Evolutionary conservation across 2,329 filamentous ascomycete genomes (phyloP).

Genomic region (Neofusicoccum umdonicola): DNA sequence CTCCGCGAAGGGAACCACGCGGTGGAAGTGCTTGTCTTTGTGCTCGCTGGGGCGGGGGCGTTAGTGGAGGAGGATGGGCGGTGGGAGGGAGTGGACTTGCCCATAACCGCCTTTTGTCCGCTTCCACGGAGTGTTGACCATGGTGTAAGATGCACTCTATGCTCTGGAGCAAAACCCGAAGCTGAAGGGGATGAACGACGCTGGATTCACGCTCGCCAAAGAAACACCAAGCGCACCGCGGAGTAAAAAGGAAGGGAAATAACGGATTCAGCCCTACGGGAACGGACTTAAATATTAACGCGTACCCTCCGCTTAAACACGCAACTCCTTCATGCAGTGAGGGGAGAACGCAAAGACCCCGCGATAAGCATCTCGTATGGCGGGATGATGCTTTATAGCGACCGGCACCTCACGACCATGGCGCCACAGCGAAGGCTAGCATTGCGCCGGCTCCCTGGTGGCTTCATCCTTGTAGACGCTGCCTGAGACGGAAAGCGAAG

Average conservation of each 20-base stretch:
- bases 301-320: not conserved
- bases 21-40: slow-evolving; percentile 29
- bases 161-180: not conserved
- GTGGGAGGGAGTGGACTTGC: not conserved
- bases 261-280: not conserved
- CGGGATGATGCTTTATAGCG: not conserved
- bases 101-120: not conserved
- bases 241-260: not conserved
- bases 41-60: not conserved
- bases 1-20: slow-evolving; percentile 34
- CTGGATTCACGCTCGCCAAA: not conserved
- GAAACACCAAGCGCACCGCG: no score
- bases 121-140: slow-evolving; percentile 5
- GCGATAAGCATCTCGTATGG: not conserved
- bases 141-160: not conserved
- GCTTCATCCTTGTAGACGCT: not conserved
- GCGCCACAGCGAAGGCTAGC: not conserved
- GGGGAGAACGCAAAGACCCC: not conserved
- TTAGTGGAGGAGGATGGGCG: not conserved
- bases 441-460: not conserved
- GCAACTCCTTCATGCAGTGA: no score
- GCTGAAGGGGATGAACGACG: not conserved
- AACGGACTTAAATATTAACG: not conserved
- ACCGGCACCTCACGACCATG: not conserved
- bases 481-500: not conserved